Evolutionary conservation across 1,284 basidiomycete genomes (phyloP), one percentile per base, ranked within the genome.

Genomic region (Ustilago sp.): DNA sequence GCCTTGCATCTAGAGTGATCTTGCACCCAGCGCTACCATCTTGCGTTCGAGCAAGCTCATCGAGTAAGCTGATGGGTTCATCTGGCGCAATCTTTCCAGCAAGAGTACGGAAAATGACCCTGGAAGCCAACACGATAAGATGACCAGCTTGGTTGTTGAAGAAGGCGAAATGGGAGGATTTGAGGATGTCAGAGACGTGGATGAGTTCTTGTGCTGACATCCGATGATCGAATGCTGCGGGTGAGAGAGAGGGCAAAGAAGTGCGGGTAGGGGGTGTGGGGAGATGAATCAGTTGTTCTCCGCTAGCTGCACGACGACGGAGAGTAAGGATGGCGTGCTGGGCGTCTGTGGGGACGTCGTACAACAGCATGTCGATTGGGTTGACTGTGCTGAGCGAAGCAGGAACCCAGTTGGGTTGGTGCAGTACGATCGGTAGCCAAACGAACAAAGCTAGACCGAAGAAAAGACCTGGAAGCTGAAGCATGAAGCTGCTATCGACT

Each of bases 311-410:
- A 9, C 78, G 47, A 3, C 70, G 69, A 5, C 80, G 64, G 53
- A 81, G 32, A 0, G 74, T 65, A 3, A 66, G 32, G 35, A 81
- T 72, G 19, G 79, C 75, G 34, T 73, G 61, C 59, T 81, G 80
- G 4, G 80, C 75, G 48, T 81, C 72, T 13, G 77, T 80, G 19
- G 80, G 80, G 2, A 81, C 74, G 51, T 79, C 80, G 58, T 74
- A 73, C n/a, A 81, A 56, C 48, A 78, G 41, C 39, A 54, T 36
- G 23, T 81, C 80, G 52, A 80, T 17, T 5, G 59, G 63, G 39
- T 62, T 70, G 53, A 36, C 48, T 41, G 43, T 12, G 54, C 57
- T 67, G 56, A 75, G 36, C 38, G 45, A 52, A 7, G 53, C 19
- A 3, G 70, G 77, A 1, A 64, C 66, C 79, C 79, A 80, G 6